Base-by-base conservation (phyloP, 192 early-diverging fungal genomes). In the Mycoemilia scoparia region DNA sequence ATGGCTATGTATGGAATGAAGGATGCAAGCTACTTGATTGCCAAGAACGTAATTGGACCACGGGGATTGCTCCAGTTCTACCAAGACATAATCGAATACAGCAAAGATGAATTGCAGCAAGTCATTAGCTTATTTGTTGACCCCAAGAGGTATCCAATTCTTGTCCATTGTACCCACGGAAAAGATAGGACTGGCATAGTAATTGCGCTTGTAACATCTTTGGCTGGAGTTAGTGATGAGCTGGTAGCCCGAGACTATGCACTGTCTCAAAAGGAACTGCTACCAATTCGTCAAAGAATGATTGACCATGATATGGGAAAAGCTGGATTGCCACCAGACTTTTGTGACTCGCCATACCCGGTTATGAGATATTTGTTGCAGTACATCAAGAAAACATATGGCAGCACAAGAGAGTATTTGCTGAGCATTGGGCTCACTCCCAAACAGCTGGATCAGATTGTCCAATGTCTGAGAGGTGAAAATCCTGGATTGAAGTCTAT, bases 101-200 rank as follows among this genome's bases (percentile, higher is more conserved):
- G 65, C 45, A 58, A 58, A 38, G 43, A 59, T 3, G 63, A 68
- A 45, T 64, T 70, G 36, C 54, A 49, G 1, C 43, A 57, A 7
- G 63, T 60, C 5, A 22, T 76, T 45, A 51, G 54, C 13, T 43
- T 68, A 6, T 68, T 71, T 49, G 51, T 62, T 7, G 62, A 68
- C 33, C 48, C 51, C n/a, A 29, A 43, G 20, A 59, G 64, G 19
- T 70, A 65, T 32, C 74, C 74, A 6, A 60, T 77, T 7, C 49
- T 70, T 24, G 61, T 77, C n/a, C 74, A 77, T 34, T 77, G 74
- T 52, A 60, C 68, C 32, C 66, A 71, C 26, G 74, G 74, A 32
- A 77, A 77, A 41, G 74, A 77, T 39, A 57, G 74, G 36, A 77
- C 74, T 4, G 74, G 71, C 24, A 57, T 77, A 41, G 43, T 73